These are phyloP conservation scores for Aspergillus versicolor DNA, from an alignment of 2,329 filamentous ascomycete genomes.

Conservation along the genomic window DNA sequence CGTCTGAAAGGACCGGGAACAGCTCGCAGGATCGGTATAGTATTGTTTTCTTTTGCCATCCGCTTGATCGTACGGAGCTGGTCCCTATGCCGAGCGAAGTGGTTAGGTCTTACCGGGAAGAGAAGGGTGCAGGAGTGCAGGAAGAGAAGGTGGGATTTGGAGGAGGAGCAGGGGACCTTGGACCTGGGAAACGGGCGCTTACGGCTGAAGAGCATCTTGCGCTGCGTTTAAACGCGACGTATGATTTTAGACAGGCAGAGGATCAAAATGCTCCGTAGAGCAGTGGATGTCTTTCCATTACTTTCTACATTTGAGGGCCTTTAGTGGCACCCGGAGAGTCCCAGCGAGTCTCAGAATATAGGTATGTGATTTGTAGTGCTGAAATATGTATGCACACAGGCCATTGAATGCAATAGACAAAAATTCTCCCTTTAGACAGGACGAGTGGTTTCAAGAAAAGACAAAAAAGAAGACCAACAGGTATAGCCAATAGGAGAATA, in stretches of 20 bases:
- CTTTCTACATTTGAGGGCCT: not conserved
- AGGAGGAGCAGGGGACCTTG: conserved; percentile 35
- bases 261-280: conserved; percentile 4
- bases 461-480: conserved; percentile 13
- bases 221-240: conserved; percentile 58
- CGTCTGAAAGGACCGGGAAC: conserved; percentile 39
- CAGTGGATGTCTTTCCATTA: not conserved
- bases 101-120: conserved; percentile 44
- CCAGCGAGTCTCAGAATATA: conserved; percentile 6
- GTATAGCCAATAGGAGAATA: conserved; percentile 13
- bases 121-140: conserved; percentile 25
- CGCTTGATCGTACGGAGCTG: conserved; percentile 54
- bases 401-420: conserved; percentile 17
- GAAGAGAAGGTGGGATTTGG: conserved; percentile 44
- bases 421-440: conserved; percentile 16
- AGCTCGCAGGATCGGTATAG: conserved; percentile 53
- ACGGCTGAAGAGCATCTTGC: conserved; percentile 62
- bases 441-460: conserved; percentile 10
- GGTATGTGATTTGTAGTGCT: conserved; percentile 14
- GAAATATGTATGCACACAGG: conserved; percentile 14
- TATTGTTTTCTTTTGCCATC: conserved; percentile 65
- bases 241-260: conserved; percentile 42
- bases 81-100: conserved; percentile 55
- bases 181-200: conserved; percentile 40
- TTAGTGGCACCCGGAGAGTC: not conserved